Evolutionary conservation across 352 stramenopile species (phyloP).

Genomic region (Thalassiosira exigua): DNA sequence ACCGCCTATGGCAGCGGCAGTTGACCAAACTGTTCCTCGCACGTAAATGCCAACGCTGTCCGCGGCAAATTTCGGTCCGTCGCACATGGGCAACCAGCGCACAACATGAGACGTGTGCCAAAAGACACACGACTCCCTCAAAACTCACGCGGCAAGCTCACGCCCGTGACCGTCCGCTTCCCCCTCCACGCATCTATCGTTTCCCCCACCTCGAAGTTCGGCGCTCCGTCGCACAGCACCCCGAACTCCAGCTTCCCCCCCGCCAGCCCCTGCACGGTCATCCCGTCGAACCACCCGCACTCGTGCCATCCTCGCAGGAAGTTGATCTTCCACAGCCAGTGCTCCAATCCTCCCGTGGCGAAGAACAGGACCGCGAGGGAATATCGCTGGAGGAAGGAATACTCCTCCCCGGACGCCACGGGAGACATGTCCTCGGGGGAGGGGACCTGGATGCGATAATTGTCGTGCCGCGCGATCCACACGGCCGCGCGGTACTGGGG

Average conservation of each 20-base stretch:
- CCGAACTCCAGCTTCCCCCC: slow-evolving; percentile 2
- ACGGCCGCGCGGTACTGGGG: not conserved
- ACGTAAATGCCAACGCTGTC: no score
- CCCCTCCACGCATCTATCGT: slow-evolving; percentile 2
- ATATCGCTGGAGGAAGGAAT: slow-evolving; percentile 50
- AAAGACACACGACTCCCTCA: no score
- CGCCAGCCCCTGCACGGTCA: not conserved
- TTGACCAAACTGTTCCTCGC: no score
- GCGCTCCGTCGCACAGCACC: slow-evolving; percentile 21
- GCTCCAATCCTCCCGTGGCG: slow-evolving; percentile 11
- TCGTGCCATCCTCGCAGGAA: slow-evolving; percentile 53
- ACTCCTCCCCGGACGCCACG: slow-evolving; percentile 15
- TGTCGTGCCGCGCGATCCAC: not conserved
- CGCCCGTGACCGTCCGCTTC: slow-evolving; percentile 24
- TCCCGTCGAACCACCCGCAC: slow-evolving; percentile 38
- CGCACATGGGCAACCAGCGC: not conserved
- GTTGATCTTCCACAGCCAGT: slow-evolving; percentile 23
- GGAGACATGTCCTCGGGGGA: not conserved
- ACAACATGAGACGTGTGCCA: not conserved
- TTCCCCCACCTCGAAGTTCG: slow-evolving; percentile 10
- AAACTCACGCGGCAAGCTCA: slow-evolving; percentile 46
- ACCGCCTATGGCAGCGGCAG: no score
- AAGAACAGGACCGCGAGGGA: slow-evolving; percentile 50
- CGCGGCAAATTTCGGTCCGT: no score
- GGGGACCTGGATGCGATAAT: not conserved